Evolutionary conservation across 2,329 filamentous ascomycete genomes (phyloP), one percentile per base, ranked within the genome.

Genomic region (Exserohilum turcica): DNA sequence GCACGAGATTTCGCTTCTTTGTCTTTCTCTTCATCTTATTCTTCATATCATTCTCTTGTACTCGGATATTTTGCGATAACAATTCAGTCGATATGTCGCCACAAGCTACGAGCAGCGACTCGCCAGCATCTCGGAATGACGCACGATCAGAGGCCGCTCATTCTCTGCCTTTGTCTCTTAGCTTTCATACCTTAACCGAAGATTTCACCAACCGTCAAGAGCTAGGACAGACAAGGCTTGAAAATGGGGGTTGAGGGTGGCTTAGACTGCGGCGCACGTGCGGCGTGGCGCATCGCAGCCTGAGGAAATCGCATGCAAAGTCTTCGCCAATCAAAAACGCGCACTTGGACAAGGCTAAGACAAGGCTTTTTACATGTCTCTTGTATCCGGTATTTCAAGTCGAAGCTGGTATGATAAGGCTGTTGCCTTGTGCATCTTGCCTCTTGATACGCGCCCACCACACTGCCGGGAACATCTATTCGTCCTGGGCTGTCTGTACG

Each of bases 361-460:
- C 24, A 42, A 29, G n/a, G 7, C 24, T 13, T 21, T 10, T 39
- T 5, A 16, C 5, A 19, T 16, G 31, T 24, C 10, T 43, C 5
- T 10, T 5, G 6, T 13, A 36, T 28, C 10, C n/a, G 1, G 3
- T 9, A 27, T 10, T 16, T 27, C 2, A 37, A 13, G n/a, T 18
- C 24, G 13, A 12, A 31, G n/a, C 31, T 9, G 10, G 12, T 19
- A 6, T 33, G 21, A 5, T 16, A 8, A 24, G 13, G 42, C 28
- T 47, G 46, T 40, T 54, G 51, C 46, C 51, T 54, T 35, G 21
- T 13, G 21, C 43, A 42, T 19, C 21, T 35, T n/a, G 27, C 45
- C 40, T 49, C 19, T 27, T 21, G 19, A 19, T 43, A 48, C 28
- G 24, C 40, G 39, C 51, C 15, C 45, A 35, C 39, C 40, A 49